phyloP scores from a whole-genome alignment of 768 basidiomycete genomes.

The Xanthoconium stramineum region DNA sequence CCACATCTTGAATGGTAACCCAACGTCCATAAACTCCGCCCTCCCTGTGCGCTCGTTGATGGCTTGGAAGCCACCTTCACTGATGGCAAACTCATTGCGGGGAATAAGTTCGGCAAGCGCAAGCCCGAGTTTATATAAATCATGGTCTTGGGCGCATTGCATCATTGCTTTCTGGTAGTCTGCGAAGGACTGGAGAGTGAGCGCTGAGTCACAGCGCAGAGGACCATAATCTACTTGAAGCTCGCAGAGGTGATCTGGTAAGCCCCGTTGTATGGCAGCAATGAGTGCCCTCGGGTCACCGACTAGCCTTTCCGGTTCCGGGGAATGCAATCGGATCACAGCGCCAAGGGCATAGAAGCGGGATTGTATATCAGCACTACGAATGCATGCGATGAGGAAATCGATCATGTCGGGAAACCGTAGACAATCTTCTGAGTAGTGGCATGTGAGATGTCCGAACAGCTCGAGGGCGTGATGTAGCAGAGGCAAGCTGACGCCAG shows the following conservation, averaged over 20 bases:
- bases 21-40: constrained; percentile 39
- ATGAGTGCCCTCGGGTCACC: constrained; percentile 50
- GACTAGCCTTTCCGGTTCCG: constrained; percentile 39
- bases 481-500: constrained; percentile 37
- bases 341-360: constrained; percentile 51
- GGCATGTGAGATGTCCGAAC: constrained; percentile 39
- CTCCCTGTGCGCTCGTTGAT: constrained; percentile 42
- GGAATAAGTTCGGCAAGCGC: constrained; percentile 48
- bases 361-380: constrained; percentile 52
- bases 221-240: constrained; percentile 47
- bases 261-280: constrained; percentile 38
- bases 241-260: constrained; percentile 44
- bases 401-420: constrained; percentile 41
- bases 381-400: constrained; percentile 52
- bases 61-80: constrained; percentile 49
- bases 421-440: constrained; percentile 43
- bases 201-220: constrained; percentile 42
- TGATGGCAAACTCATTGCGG: constrained; percentile 55
- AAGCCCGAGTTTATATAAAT: constrained; percentile 50
- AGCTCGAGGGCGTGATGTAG: constrained; percentile 51
- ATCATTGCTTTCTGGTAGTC: constrained; percentile 56
- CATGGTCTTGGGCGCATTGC: constrained; percentile 40
- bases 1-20: constrained; percentile 59
- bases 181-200: constrained; percentile 37
- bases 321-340: constrained; percentile 46